These are phyloP conservation scores for Starmera stellimalicola DNA, from an alignment of 1,139 yeast genomes.

Conservation along the genomic window DNA sequence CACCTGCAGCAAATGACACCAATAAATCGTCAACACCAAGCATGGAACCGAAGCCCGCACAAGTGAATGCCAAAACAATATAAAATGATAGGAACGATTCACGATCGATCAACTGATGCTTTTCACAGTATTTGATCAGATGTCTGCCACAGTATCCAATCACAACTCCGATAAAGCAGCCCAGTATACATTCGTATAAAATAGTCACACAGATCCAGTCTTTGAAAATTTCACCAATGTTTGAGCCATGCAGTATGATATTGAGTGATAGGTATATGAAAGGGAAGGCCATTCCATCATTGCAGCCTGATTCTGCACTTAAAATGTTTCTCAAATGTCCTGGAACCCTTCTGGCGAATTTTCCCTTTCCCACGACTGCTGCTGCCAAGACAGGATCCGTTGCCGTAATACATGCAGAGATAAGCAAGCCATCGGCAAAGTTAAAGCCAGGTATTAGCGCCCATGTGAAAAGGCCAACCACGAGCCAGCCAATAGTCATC, in stretches of 20 bases:
- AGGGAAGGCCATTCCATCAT: constrained; percentile 98
- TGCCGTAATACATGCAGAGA: constrained; percentile 93
- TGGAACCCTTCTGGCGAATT: constrained; percentile 94
- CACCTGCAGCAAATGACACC: constrained; percentile 92
- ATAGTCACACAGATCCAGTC: constrained; percentile 80
- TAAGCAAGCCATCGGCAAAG: constrained; percentile 68
- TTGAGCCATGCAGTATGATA: constrained; percentile 56
- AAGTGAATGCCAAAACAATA: constrained; percentile 72
- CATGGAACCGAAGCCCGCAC: constrained; percentile 91
- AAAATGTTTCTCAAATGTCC: constrained; percentile 87
- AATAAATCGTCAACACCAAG: constrained; percentile 88
- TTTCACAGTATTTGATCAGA: constrained; percentile 72
- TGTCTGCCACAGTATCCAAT: constrained; percentile 75
- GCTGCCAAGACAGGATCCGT: constrained; percentile 98
- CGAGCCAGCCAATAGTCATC: constrained; percentile 90
- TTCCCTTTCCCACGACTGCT: constrained; percentile 96
- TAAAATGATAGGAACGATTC: constrained; percentile 92
- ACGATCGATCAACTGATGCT: constrained; percentile 68
- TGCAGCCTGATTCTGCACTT: constrained; percentile 93
- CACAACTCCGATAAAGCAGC: constrained; percentile 64
- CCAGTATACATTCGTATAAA: constrained; percentile 82
- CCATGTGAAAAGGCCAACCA: constrained; percentile 83
- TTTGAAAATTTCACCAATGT: constrained; percentile 61
- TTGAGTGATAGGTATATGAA: constrained; percentile 72
- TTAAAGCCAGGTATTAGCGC: constrained; percentile 71